Base-by-base conservation (phyloP, 2,329 filamentous ascomycete genomes). In the Aurifilum marmelostoma region DNA sequence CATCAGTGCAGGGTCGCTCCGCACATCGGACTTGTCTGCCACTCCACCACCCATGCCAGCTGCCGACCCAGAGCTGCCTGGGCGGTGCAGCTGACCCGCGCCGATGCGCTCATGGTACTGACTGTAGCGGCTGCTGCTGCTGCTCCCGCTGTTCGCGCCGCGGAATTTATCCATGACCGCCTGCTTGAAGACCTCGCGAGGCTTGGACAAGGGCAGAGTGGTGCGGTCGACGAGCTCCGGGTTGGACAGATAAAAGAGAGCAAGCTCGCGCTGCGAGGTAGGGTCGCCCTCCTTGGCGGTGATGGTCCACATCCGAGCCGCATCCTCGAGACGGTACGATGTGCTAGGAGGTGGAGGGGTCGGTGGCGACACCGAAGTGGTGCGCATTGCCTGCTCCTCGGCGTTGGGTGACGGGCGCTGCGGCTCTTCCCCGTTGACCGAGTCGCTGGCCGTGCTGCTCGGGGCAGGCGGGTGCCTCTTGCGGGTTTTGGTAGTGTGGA, bases 211-310 rank as follows among this genome's bases (percentile, higher is more conserved):
- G 1, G 96, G 96, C 56, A 97, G 83, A 0, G 94, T 93, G 11
- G 93, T 91, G 32, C 92, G 88, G 73, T 88, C 87, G 16, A 97
- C 89, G 21, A 96, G 87, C 77, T 97, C 93, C 0, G 96, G 94
- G 74, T 97, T 92, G 0, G 93, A 96, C 52, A 99, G 87, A 78
- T 97, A 98, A 75, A 98, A 91, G 71, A 97, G 92, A 1, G 92
- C 96, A 21, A 99, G 86, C 80, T 99, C 96, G 64, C 96, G 90
- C 81, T 98, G 94, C 6, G 95, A 94, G 16, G 92, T 92, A 0
- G 94, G 87, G 71, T 94, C 89, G 52, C 95, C 94, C 80, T 99
- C 96, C 77, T 94, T 96, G 21, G 96, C 96, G 1, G 94, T 95
- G 76, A 97, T 96, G 71, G 93, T 91, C 85, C 93, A 93, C 89